Conservation (phyloP, 78 protist genomes). For the Isochrysis galbana region DNA sequence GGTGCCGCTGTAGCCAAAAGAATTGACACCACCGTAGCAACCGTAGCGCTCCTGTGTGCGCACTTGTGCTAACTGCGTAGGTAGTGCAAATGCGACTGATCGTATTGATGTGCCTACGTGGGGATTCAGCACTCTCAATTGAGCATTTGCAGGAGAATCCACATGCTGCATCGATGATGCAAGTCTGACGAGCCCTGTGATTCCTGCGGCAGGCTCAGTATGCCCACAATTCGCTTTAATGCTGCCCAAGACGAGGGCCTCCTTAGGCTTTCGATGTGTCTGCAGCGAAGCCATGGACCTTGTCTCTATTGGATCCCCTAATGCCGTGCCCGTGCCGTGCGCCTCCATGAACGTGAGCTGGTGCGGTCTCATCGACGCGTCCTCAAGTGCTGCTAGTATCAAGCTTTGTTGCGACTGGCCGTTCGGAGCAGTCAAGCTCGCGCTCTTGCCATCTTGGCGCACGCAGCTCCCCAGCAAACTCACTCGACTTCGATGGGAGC, state of each 20-base stretch:
- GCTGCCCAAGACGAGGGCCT: slow-evolving; percentile 55
- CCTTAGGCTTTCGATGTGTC: not conserved
- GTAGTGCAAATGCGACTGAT: not conserved
- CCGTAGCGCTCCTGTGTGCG: not conserved
- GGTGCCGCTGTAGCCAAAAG: slow-evolving; percentile 27
- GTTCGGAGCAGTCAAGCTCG: slow-evolving; percentile 68
- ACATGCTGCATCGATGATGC: too few relatives aligned
- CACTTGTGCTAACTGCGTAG: not conserved
- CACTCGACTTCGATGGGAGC: too few relatives aligned
- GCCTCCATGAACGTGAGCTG: slow-evolving; percentile 40
- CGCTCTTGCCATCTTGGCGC: slow-evolving; percentile 60
- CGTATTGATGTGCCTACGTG: not conserved
- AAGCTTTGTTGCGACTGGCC: slow-evolving; percentile 60
- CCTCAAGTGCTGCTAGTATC: slow-evolving; percentile 46
- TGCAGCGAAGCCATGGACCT: slow-evolving; percentile 48
- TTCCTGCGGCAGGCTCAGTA: slow-evolving; percentile 54
- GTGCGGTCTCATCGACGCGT: not conserved
- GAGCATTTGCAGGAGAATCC: not conserved
- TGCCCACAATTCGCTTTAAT: slow-evolving; percentile 78
- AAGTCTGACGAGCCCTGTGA: not conserved
- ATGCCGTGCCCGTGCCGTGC: slow-evolving; percentile 39
- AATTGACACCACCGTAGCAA: not conserved
- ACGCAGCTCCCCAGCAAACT: not conserved
- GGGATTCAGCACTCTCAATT: not conserved
- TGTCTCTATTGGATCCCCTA: slow-evolving; percentile 67